A percentile compares a stretch with the other conserved stretches of the same genome.
phyloP scores from a whole-genome alignment of 257 asterid species.

The Vinca minor region DNA sequence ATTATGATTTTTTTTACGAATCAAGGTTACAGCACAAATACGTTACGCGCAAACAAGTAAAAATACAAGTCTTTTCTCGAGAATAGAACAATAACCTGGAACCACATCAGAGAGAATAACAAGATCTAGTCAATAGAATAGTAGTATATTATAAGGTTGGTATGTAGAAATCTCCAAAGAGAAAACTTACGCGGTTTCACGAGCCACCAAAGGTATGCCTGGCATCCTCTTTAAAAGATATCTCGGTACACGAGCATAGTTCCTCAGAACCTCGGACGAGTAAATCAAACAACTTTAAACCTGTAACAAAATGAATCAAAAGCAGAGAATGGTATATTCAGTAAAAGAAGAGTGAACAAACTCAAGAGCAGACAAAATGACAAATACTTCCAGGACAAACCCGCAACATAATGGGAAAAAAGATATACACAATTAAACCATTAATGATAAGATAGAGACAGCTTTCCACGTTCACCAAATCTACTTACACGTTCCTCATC shows the following conservation, averaged over 20 bases:
- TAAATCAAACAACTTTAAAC: constrained; percentile 14
- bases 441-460: background rate
- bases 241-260: constrained; percentile 29
- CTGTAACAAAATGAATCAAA: constrained; percentile 17
- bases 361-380: too few species aligned
- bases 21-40: constrained; percentile 11
- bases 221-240: constrained; percentile 59
- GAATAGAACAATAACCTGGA: too few species aligned
- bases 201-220: constrained; percentile 83
- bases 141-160: background rate
- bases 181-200: constrained; percentile 70
- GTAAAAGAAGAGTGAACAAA: background rate
- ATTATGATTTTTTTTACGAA: constrained; percentile 17
- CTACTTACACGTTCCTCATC: too few species aligned
- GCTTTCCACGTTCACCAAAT: background rate
- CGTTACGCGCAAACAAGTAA: background rate
- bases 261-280: constrained; percentile 14
- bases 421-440: background rate
- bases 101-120: background rate
- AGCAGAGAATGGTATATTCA: background rate
- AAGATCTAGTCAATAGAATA: background rate
- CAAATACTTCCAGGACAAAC: background rate
- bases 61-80: background rate
- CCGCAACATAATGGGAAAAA: background rate
- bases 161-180: background rate